Evolutionary conservation across 352 stramenopile species (phyloP), one percentile per base, ranked within the genome.

Genomic region (Pythium coloratum): DNA sequence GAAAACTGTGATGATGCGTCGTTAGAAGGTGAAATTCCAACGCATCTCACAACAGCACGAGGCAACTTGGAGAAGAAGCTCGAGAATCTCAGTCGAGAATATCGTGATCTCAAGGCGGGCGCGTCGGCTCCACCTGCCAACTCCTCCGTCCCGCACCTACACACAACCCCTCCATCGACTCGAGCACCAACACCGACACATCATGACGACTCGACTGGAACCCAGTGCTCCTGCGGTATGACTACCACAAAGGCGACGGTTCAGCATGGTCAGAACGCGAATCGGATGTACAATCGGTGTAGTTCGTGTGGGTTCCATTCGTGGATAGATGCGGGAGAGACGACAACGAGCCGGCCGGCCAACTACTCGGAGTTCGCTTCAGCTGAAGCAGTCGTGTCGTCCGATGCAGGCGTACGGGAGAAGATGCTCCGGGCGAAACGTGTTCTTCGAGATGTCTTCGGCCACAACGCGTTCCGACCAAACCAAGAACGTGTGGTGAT

Each of bases 401-500:
- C 34, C 12, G 77, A 92, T 40, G 76, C 78, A 54, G 71, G 58
- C 14, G 79, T 94, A 7, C 77, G 76, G 28, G 69, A 75, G 14
- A 96, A 94, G 56, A 84, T 94, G 78, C 71, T 78, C 33, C 76
- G 75, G 34, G 88, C 86, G 16, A 94, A 91, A 60, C 69, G 71
- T 47, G 77, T 96, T 46, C 72, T 96, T 50, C 78, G 84, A 12
- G 88, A 96, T 55, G 81, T 98, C 34, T 99, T 99, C 81, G 97
- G 96, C 24, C 97, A 99, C 84, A 87, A 90, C 49, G 81, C 83
- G 6, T 99, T 99, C 77, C 94, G 97, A 36, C 80, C 86, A 13
- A 97, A 97, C 56, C 98, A 99, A 83, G 82, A 98, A 57, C 82
- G 96, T 34, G 90, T 99, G 53, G 93, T 99, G 54, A 82, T 97